Evolutionary conservation across 83 land plant genomes (phyloP), one percentile per base, ranked within the genome.

Genomic region (Larix sibirica): DNA sequence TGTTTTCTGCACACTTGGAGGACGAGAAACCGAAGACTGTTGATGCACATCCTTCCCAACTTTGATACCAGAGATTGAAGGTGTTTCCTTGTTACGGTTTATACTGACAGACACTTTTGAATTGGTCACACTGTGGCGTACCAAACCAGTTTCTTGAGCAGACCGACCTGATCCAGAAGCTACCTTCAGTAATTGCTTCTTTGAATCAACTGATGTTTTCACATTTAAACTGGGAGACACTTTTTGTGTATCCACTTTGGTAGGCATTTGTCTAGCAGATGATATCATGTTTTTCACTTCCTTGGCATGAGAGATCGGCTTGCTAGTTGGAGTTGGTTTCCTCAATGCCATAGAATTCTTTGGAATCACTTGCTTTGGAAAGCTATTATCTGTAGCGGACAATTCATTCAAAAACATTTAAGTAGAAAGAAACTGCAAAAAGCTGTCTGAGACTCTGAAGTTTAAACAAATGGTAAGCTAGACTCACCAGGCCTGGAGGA

Each of bases 1-100:
- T 73, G 40, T 73, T 73, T 73, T 71, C 76, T 71, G 76, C 76
- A 38, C 54, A 71, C 54, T 71, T 71, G 76, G 20, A 38, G 50
- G 54, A 1, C 21, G 54, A 0, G 21, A 40, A 16, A 24, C 60
- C 24, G 62, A 77, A 58, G 79, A 77, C n/a, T 12, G 80, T 26
- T 18, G 80, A 78, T 1, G 63, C 63, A 50, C 40, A 58, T 20
- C 40, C 40, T 24, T 78, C 6, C 28, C 62, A 28, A 20, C 36
- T 78, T 31, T 78, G 4, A 24, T 9, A 18, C 62, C 62, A 59
- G 80, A 14, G 40, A 26, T 54, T 59, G 26, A 58, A 58, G 80
- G 80, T 78, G 62, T 13, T 31, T 56, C 56, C 56, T 58, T 58
- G 31, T 78, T 38, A 78, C 21, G 42, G 21, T 1, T n/a, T 44